Base-by-base conservation (phyloP, 495 filamentous ascomycete species). In the Podospora conica region DNA sequence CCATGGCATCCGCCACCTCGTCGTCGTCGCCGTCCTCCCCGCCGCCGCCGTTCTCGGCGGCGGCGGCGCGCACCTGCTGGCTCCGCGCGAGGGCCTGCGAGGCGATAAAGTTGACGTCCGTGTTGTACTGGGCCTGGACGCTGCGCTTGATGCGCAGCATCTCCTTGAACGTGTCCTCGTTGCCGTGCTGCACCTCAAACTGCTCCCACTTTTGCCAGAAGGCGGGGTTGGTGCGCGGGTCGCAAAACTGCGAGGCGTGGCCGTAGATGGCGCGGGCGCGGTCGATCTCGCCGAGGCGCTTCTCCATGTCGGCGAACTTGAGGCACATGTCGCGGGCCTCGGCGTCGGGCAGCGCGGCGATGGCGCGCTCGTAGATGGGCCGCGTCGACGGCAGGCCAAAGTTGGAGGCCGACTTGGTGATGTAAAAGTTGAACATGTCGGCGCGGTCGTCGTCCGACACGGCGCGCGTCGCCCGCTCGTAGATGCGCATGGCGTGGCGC, bases 371-470 rank as follows among this genome's bases (percentile, higher is more conserved):
- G 80, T 99, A 99, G 75, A 99, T 98, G 1, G 91, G 88, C 40
- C 95, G 84, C n/a, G 95, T 96, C 8, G 95, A 98, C 1, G 95
- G 90, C 23, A 99, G 83, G 8, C 95, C 95, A 68, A 99, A 99
- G 76, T 99, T 99, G 10, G 93, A 96, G 0, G 95, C 95, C 1
- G 93, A 97, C 74, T 99, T 98, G 58, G 96, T 97, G 75, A 99
- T 96, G 82, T 98, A 99, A 75, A 97, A 97, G 75, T 96, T 94
- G 81, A 97, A 99, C 92, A 99, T 96, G 75, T 97, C 96, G 69
- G 91, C 89, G 11, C 92, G 83, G 73, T 98, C 93, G 71, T 96
- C 94, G 75, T 99, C 95, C 20, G 92, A 91, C 9, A 99, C 96
- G 18, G 95, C 92, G 4, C 95, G 90, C 20, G 95, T 98, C 25